Base-by-base conservation (phyloP, 1,139 yeast species). In the Chernovozyma aurita region DNA sequence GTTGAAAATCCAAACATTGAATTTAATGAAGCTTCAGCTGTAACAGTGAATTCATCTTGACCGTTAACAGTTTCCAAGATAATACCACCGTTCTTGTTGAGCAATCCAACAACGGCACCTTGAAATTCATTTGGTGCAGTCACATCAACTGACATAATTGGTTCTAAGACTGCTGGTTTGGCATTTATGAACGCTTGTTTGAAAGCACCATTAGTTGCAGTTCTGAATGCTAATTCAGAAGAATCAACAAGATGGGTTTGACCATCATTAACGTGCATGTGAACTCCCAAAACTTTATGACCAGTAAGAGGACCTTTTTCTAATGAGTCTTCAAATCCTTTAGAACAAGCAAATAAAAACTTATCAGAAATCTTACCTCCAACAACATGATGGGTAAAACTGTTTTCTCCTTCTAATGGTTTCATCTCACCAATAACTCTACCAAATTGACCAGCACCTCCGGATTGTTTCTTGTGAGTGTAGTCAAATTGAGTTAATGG, bases 371-470 rank as follows among this genome's bases (percentile, higher is more conserved):
- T 90, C 70, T 86, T 86, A 55, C 99, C 99, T 50, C 98, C 98
- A 47, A 92, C 94, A 59, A 92, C 81, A 46, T 83, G 86, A 36
- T 95, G 85, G 54, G 81, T 76, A 62, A 92, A 92, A 46, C 70
- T 70, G 61, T 88, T 90, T 38, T 72, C 76, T 36, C 80, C 80
- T 38, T 75, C 83, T 33, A 76, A 57, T 32, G 92, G 82, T 12
- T 73, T 64, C 65, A 94, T 64, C 39, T 73, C 78, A 56, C 99
- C 99, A 63, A 90, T 85, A 51, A 92, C 97, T 69, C 94, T 82
- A 64, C 95, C 98, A 59, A 81, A 92, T 70, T 92, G 99, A 68
- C 99, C 99, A 47, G 98, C 95, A 76, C 99, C 99, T 63, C 99
- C 99, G 55, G 94, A 78, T 71, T 92, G 99, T 60, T 90, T 90